Conservation (phyloP, 805 yeast genomes). For the Ogataea corticis region DNA sequence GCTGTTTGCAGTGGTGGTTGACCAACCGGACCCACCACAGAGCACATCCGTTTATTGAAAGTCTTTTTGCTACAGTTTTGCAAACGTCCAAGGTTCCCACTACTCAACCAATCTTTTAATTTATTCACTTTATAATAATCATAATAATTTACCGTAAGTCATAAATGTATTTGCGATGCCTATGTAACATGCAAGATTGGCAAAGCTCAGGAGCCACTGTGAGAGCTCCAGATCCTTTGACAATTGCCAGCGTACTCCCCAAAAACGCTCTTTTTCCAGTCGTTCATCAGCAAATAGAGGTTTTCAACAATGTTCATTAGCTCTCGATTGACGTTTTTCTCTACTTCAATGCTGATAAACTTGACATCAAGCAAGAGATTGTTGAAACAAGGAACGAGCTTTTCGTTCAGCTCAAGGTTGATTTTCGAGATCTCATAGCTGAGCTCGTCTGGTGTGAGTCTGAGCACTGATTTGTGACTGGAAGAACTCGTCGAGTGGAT, state of each 20-base stretch:
- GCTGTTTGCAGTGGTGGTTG: too few species aligned
- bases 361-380: conserved; percentile 44
- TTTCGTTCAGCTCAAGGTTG: conserved; percentile 34
- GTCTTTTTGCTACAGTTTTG: too few species aligned
- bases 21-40: too few species aligned
- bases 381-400: conserved; percentile 49
- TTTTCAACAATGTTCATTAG: conserved; percentile 15
- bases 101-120: too few species aligned
- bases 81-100: too few species aligned
- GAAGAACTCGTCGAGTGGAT: conserved; percentile 9
- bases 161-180: background rate
- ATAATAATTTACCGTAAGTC: background rate
- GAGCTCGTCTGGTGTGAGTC: conserved; percentile 22
- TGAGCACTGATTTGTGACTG: conserved; percentile 20
- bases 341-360: conserved; percentile 44
- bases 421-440: conserved; percentile 23
- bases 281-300: conserved; percentile 19
- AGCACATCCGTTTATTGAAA: too few species aligned
- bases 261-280: conserved; percentile 29
- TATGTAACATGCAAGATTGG: background rate
- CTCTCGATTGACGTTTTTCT: conserved; percentile 36
- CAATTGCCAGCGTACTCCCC: conserved; percentile 27
- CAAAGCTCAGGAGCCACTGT: background rate
- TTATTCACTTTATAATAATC: too few species aligned
- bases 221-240: conserved; percentile 25